Base-by-base conservation (phyloP, 2,329 filamentous ascomycete species). In the Cadophora luteo-olivacea region DNA sequence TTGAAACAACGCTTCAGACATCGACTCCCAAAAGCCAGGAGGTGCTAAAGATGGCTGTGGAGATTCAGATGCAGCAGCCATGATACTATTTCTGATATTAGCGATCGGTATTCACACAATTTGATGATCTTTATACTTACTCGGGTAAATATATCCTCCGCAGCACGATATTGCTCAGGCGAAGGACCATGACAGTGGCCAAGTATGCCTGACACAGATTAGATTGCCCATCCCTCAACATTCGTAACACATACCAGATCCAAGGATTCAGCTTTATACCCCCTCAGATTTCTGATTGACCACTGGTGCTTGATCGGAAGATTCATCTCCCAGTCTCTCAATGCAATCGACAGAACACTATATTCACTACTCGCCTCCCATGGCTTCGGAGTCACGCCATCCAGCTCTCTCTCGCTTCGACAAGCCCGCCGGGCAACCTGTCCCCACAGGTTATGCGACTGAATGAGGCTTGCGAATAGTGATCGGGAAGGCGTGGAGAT, bases 361-460 rank as follows among this genome's bases (percentile, higher is more conserved):
- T 77, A 78, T 41, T 78, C 75, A 63, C 75, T 77, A 1, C 63
- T 63, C 0, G 61, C 49, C 55, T 77, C 71, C 77, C 77, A 79
- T 0, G 71, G 70, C 14, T 68, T 65, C 4, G 72, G 54, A 65
- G 61, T 19, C 64, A 63, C 71, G 52, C 68, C 69, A 25, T 69
- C 66, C 12, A 55, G 36, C 24, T 54, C 58, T 14, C 57, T 54
- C 25, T 54, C 54, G 22, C 41, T 60, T 32, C 58, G 55, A 57
- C 75, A 75, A 22, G 76, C 78, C 22, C 73, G 70, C 16, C 79
- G 68, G 1, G 79, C 79, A 2, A 81, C 75, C 51, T 75, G 72
- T 14, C 80, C 80, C 79, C 79, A 81, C 29, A 81, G 72, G 45
- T 75, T 77, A 64, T 81, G 80, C 1, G 77, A 73, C 67, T 81